A percentile compares a stretch with the other conserved stretches of the same genome.
These are phyloP conservation scores for Adansonia madagascariensis DNA, from an alignment of 441 rosid species.

Conservation along the genomic window DNA sequence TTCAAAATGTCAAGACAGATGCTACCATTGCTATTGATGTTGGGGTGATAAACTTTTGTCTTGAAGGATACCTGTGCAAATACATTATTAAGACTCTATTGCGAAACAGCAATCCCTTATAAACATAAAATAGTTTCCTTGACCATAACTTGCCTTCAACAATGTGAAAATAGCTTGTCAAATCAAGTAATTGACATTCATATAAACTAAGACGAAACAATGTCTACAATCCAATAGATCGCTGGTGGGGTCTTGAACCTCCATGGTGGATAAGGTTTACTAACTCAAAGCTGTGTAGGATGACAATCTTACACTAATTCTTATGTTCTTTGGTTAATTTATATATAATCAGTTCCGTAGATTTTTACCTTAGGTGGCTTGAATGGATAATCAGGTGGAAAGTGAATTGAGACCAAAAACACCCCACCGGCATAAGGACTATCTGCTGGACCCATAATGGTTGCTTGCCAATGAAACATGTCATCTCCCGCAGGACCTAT, in stretches of 20 bases:
- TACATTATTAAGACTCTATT: background rate
- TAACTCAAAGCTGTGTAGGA: too few species aligned
- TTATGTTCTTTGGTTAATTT: background rate
- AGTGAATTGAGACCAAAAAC: slow-evolving; percentile 54
- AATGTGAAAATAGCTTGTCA: background rate
- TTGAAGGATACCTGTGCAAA: slow-evolving; percentile 38
- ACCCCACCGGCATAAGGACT: slow-evolving; percentile 82
- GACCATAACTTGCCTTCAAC: background rate
- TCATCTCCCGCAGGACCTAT: slow-evolving; percentile 77
- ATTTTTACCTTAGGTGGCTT: slow-evolving; percentile 73
- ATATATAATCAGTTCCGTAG: too few species aligned
- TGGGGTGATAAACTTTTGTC: slow-evolving; percentile 48
- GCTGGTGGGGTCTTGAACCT: too few species aligned
- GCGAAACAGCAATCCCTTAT: background rate
- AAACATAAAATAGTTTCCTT: background rate
- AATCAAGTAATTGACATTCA: background rate
- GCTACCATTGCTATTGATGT: slow-evolving; percentile 47
- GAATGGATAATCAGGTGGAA: slow-evolving; percentile 54
- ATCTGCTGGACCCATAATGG: slow-evolving; percentile 67
- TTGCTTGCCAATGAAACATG: slow-evolving; percentile 50
- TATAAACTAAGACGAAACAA: too few species aligned
- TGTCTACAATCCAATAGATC: too few species aligned
- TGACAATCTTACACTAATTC: background rate
- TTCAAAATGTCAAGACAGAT: slow-evolving; percentile 55
- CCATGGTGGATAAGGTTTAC: too few species aligned